These are phyloP conservation scores for Trypanosoma vivax DNA, from an alignment of 208 protist genomes.

Conservation along the genomic window DNA sequence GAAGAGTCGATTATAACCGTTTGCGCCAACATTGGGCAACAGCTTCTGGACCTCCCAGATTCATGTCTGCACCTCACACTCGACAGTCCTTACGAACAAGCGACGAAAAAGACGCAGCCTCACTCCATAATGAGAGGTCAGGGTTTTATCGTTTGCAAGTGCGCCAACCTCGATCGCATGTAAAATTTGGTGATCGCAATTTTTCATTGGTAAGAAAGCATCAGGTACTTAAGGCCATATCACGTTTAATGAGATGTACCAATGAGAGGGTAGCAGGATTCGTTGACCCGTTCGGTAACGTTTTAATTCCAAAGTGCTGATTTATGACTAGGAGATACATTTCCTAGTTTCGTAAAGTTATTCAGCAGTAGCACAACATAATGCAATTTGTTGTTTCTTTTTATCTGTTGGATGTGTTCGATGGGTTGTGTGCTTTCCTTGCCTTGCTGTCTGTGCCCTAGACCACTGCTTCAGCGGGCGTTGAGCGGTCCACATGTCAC, in stretches of 20 bases:
- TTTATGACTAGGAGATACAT: too few relatives aligned
- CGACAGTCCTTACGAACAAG: background rate
- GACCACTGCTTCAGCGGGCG: too few relatives aligned
- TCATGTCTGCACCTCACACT: too few relatives aligned
- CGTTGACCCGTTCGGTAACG: slow-evolving; percentile 37
- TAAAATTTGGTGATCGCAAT: slow-evolving; percentile 10
- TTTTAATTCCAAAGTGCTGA: slow-evolving; percentile 17
- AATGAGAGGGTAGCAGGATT: slow-evolving; percentile 25
- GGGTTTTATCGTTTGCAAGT: background rate
- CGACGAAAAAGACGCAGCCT: background rate
- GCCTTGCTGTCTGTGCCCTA: too few relatives aligned
- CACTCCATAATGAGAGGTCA: background rate
- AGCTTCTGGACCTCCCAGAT: slow-evolving; percentile 13
- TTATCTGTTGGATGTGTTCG: slow-evolving; percentile 5
- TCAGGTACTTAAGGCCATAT: slow-evolving; percentile 30
- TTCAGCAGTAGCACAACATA: too few relatives aligned
- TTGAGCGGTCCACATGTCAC: too few relatives aligned
- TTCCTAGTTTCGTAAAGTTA: too few relatives aligned
- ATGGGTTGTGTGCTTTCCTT: too few relatives aligned
- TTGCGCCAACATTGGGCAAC: background rate
- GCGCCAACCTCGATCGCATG: slow-evolving; percentile 4
- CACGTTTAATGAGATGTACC: slow-evolving; percentile 18
- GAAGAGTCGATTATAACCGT: slow-evolving; percentile 19
- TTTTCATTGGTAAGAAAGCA: slow-evolving; percentile 23
- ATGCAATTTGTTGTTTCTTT: slow-evolving; percentile 11